These are phyloP conservation scores for Flaveria robusta DNA, from an alignment of 129 eudicot species.

Conservation along the genomic window DNA sequence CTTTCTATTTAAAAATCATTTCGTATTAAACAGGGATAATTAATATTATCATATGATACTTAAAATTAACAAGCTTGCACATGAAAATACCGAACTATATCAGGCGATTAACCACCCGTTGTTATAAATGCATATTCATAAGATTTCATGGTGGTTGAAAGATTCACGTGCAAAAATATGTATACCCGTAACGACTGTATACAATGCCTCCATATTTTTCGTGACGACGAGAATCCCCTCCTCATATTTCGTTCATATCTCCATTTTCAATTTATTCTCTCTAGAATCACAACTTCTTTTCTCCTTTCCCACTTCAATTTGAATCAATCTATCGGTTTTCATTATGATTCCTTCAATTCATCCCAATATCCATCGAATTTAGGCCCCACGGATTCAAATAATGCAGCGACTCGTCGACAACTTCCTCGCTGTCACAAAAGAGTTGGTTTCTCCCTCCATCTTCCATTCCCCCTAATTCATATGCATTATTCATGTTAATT, in stretches of 20 bases:
- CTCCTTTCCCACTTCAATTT: conserved; percentile 18
- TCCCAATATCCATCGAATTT: neutral
- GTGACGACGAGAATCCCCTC: conserved; percentile 16
- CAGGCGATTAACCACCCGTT: neutral
- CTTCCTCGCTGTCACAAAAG: conserved; percentile 80
- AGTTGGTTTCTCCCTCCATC: conserved; percentile 43
- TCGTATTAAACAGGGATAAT: too few relatives aligned
- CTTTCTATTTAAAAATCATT: too few relatives aligned
- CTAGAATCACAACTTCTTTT: conserved; percentile 1
- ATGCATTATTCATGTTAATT: neutral
- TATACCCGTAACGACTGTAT: too few relatives aligned
- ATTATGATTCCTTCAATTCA: neutral
- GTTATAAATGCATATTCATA: neutral
- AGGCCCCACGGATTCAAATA: neutral
- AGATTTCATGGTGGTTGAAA: conserved; percentile 14
- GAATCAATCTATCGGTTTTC: conserved; percentile 14
- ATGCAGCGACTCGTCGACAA: conserved; percentile 84
- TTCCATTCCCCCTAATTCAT: neutral
- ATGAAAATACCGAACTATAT: neutral
- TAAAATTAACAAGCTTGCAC: too few relatives aligned
- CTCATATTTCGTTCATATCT: conserved; percentile 20
- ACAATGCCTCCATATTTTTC: conserved; percentile 4
- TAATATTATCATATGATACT: too few relatives aligned
- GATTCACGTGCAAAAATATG: conserved; percentile 7
- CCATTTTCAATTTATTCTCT: conserved; percentile 21